Evolutionary conservation across 495 filamentous ascomycete species (phyloP).

Genomic region (Cercophora sp.): DNA sequence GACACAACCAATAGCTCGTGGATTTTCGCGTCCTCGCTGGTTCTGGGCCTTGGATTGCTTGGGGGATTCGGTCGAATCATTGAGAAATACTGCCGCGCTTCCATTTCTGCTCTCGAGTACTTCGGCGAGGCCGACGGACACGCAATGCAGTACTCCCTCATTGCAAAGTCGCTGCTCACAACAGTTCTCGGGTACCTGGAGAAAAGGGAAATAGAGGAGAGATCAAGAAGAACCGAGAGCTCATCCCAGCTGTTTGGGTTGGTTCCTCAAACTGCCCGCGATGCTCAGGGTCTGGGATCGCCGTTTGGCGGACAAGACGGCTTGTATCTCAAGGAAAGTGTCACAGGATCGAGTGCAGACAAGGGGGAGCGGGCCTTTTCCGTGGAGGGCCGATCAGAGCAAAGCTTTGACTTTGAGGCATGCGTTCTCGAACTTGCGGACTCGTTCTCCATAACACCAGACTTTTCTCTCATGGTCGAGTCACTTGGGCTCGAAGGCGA

Average conservation of each 20-base stretch:
- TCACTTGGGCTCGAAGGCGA: constrained; percentile 28
- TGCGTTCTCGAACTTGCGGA: constrained; percentile 24
- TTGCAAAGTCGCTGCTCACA: constrained; percentile 40
- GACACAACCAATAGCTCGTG: constrained; percentile 30
- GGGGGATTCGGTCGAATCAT: constrained; percentile 43
- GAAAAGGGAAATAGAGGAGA: constrained; percentile 35
- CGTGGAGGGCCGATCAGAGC: background rate
- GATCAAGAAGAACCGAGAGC: constrained; percentile 35
- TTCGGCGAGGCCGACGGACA: constrained; percentile 40
- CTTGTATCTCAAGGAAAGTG: too few relatives aligned
- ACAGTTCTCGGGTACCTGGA: constrained; percentile 38
- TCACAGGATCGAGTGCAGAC: too few relatives aligned
- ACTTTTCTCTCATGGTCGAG: constrained; percentile 23
- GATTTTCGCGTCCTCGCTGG: constrained; percentile 45
- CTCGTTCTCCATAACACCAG: constrained; percentile 17
- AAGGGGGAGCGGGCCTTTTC: too few relatives aligned
- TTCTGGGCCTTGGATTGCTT: constrained; percentile 41
- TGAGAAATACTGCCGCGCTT: constrained; percentile 38
- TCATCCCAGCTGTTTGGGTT: constrained; percentile 43
- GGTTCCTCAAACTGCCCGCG: constrained; percentile 19
- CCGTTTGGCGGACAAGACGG: too few relatives aligned
- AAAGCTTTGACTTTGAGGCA: constrained; percentile 24
- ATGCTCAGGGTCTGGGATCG: too few relatives aligned
- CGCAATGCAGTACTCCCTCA: constrained; percentile 43
- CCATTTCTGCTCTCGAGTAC: constrained; percentile 40